Percentiles rank a stretch among this genome's conserved stretches.
phyloP scores from a whole-genome alignment of 208 protist genomes.

The Acanthamoeba sp. region DNA sequence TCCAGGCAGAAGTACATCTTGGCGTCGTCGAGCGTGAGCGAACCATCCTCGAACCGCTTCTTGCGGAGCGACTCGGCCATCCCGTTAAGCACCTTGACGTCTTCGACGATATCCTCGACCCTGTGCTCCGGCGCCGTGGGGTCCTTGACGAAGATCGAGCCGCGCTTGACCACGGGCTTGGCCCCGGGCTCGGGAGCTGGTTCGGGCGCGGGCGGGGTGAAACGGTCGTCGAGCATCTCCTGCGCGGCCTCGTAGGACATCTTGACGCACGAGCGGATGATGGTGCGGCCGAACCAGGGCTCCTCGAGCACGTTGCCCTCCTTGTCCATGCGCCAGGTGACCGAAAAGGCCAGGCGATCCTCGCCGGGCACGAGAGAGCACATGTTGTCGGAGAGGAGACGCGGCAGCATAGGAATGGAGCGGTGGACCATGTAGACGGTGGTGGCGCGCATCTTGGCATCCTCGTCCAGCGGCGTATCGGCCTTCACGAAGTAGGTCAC shows the following conservation, averaged over 20 bases:
- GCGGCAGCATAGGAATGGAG: slow-evolving; percentile 89
- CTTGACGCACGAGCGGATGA: slow-evolving; percentile 91
- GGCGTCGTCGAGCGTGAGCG: slow-evolving; percentile 82
- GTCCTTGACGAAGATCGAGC: slow-evolving; percentile 46
- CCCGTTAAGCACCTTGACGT: slow-evolving; percentile 68
- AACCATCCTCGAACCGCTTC: slow-evolving; percentile 86
- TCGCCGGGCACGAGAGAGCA: slow-evolving; percentile 92
- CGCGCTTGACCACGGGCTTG: not conserved
- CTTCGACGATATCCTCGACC: slow-evolving; percentile 61
- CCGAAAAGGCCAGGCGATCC: slow-evolving; percentile 93
- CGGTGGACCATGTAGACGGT: slow-evolving; percentile 92
- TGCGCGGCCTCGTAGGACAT: slow-evolving; percentile 92
- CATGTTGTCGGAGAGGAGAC: slow-evolving; percentile 92
- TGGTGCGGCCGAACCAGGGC: slow-evolving; percentile 73
- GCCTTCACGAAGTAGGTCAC: slow-evolving; percentile 94
- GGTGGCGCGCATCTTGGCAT: slow-evolving; percentile 91
- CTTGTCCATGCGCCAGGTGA: slow-evolving; percentile 89
- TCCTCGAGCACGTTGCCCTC: slow-evolving; percentile 80
- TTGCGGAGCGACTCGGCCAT: slow-evolving; percentile 55
- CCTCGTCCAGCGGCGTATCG: slow-evolving; percentile 90
- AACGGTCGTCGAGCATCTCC: slow-evolving; percentile 80
- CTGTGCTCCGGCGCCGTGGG: slow-evolving; percentile 9
- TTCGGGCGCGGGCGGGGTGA: not conserved
- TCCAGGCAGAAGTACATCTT: slow-evolving; percentile 84
- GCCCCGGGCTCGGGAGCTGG: not conserved